Conservation (phyloP, 2,329 filamentous ascomycete genomes). For the Ascochyta pisi region DNA sequence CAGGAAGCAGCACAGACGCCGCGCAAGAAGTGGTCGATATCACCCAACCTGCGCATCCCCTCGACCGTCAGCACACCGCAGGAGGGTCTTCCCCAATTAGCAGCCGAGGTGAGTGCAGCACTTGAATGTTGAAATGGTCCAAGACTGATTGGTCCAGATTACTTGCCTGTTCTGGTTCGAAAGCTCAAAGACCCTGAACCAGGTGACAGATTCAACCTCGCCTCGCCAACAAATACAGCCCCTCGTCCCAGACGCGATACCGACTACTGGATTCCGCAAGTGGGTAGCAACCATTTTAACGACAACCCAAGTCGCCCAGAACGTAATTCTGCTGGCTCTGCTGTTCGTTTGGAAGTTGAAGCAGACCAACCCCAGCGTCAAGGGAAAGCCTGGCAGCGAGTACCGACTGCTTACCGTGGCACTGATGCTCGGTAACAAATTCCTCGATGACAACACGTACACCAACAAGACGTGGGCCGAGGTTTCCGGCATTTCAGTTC, state of each 20-base stretch:
- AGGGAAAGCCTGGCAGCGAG: constrained; percentile 91
- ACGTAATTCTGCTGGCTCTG: constrained; percentile 88
- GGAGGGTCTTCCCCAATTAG: constrained; percentile 49
- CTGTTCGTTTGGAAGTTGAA: constrained; percentile 94
- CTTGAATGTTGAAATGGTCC: neutral
- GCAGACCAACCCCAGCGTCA: constrained; percentile 84
- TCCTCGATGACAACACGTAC: constrained; percentile 98
- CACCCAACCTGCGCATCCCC: constrained; percentile 47
- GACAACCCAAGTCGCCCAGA: constrained; percentile 95
- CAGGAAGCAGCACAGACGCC: constrained; percentile 34
- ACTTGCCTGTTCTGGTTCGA: constrained; percentile 99
- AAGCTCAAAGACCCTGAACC: constrained; percentile 77
- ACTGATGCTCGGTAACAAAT: constrained; percentile 98
- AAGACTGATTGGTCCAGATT: constrained; percentile 63
- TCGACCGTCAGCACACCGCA: constrained; percentile 48
- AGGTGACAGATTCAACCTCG: constrained; percentile 68
- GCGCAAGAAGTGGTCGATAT: constrained; percentile 43
- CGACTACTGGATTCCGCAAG: constrained; percentile 82
- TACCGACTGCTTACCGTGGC: constrained; percentile 92
- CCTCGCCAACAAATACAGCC: constrained; percentile 55
- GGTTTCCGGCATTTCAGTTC: constrained; percentile 90
- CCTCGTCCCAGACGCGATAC: constrained; percentile 75
- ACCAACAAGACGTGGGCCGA: constrained; percentile 99
- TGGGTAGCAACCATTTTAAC: constrained; percentile 92
- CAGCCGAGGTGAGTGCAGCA: constrained; percentile 45